Conservation (phyloP, 441 rosid genomes). For the Gossypium schwendimanii region DNA sequence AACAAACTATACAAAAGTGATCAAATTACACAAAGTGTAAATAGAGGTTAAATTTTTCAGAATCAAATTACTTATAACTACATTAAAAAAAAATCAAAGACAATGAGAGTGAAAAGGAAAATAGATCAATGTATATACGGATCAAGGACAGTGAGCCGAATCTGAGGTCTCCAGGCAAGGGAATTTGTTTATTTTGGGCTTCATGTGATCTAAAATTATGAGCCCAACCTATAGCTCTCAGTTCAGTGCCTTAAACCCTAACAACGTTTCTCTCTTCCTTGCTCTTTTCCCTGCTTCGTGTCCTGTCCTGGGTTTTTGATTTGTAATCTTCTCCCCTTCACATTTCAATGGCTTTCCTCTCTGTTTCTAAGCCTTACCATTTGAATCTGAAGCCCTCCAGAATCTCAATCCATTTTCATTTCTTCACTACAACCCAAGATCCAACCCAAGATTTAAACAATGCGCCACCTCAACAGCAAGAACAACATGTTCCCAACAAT, state of each 20-base stretch:
- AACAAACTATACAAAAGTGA: no score
- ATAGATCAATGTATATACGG: no score
- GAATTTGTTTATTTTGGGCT: neutral
- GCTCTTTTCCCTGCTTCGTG: neutral
- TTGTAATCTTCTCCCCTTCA: neutral
- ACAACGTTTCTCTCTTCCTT: neutral
- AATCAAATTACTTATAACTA: no score
- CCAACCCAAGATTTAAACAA: slow-evolving; percentile 6
- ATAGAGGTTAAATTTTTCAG: no score
- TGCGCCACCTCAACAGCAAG: slow-evolving; percentile 8
- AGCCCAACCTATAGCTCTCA: neutral
- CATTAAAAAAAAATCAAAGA: no score
- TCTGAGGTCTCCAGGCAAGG: no score
- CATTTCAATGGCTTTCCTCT: slow-evolving; percentile 10
- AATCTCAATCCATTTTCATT: slow-evolving; percentile 6
- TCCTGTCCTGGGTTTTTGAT: neutral
- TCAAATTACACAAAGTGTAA: no score
- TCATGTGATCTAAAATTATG: neutral
- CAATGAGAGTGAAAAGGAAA: no score
- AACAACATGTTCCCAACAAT: slow-evolving; percentile 8
- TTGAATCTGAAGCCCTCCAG: neutral
- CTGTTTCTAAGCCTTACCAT: slow-evolving; percentile 1
- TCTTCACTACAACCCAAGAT: slow-evolving; percentile 36
- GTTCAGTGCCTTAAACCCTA: slow-evolving; percentile 9
- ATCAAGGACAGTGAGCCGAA: no score